Base-by-base conservation (phyloP, 2,329 filamentous ascomycete genomes). In the Xylariaceae sp. region DNA sequence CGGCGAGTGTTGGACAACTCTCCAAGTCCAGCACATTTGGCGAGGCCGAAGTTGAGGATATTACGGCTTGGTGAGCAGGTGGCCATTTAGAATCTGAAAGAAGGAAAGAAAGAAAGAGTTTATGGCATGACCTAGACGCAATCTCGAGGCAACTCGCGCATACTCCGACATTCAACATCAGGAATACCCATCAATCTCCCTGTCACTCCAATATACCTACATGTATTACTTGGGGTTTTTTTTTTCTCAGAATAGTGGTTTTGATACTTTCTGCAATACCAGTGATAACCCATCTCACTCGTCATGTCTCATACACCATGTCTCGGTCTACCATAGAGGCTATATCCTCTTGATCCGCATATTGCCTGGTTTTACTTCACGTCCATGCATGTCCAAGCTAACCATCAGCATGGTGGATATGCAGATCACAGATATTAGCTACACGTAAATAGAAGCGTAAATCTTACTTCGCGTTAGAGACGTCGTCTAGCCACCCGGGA, bases 11-110 rank as follows among this genome's bases (percentile, higher is more conserved):
- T 5, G 86, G 85, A 13, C 77, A 84, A 67, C 74, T 92, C 63
- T 90, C 84, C 15, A 96, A 96, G 78, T 92, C 84, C 58, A 96
- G 92, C 75, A 94, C 90, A 0, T 96, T 97, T 78, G 92, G 93
- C 13, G 92, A 97, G 76, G 92, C 91, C 1, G 94, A 97, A 75
- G 91, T 97, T 17, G 93, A 93, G 62, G 94, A 97, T 72, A 96
- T 97, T 67, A 96, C 92, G 39, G 92, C 91, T 18, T 97, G 92
- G 92, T 97, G 83, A 75, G 61, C 11, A 9, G 9, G 11, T 7
- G 8, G 2, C 18, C 23, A 4, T 2, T n/a, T 49, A n/a, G 15
- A 13, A 30, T 30, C 23, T 30, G 23, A 30, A 30, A 30, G 23
- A 30, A 30, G 5, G 23, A 30, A 30, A 30, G 23, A 30, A 30